Evolutionary conservation across 1,284 basidiomycete species (phyloP).

Genomic region (Ganoderma lucidum): DNA sequence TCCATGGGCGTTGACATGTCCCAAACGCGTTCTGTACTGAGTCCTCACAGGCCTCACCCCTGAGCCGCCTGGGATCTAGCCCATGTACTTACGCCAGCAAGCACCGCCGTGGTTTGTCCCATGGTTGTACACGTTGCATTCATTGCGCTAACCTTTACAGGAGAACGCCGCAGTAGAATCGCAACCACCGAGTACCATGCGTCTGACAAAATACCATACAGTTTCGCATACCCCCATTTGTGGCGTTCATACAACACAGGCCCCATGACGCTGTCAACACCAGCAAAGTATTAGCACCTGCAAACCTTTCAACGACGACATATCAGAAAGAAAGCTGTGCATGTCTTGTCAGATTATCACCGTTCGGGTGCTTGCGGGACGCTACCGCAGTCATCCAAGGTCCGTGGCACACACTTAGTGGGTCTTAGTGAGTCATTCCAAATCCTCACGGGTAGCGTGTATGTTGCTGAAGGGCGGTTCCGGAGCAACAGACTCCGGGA

Average conservation of each 20-base stretch:
- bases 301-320: not conserved
- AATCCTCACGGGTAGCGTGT: not conserved
- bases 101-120: not conserved
- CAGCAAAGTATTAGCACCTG: not conserved
- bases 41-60: not conserved
- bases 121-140: not conserved
- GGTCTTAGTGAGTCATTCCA: slow-evolving; percentile 3
- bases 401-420: not conserved
- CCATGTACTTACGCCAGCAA: not conserved
- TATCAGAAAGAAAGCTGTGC: slow-evolving; percentile 3
- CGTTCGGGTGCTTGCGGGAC: not conserved
- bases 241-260: not conserved
- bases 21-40: not conserved
- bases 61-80: not conserved
- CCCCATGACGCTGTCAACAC: not conserved
- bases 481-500: slow-evolving; percentile 10
- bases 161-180: not conserved
- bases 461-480: not conserved
- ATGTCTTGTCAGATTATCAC: not conserved
- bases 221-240: not conserved
- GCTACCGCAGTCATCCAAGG: not conserved
- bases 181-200: not conserved
- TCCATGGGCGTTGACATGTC: not conserved
- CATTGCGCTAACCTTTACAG: not conserved
- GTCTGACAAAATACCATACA: not conserved